These are phyloP conservation scores for Kalmusia sp. DNA, from an alignment of 2,329 filamentous ascomycete genomes.

Conservation along the genomic window DNA sequence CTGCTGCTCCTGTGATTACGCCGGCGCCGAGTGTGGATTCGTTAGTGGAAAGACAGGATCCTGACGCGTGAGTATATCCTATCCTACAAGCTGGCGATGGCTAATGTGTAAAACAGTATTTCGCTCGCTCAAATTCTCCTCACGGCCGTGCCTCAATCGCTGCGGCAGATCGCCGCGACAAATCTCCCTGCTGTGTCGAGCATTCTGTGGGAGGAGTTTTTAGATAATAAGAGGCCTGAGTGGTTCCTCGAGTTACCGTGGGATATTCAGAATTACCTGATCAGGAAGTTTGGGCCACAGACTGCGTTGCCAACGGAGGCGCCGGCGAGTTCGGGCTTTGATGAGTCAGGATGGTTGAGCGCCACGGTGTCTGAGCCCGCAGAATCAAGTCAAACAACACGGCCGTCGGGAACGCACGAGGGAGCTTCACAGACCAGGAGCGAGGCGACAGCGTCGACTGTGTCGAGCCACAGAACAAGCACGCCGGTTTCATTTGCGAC, in stretches of 20 bases:
- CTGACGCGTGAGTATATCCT: conserved; percentile 39
- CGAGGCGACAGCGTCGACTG: conserved; percentile 11
- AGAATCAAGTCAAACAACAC: conserved; percentile 2
- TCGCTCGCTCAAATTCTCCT: conserved; percentile 43
- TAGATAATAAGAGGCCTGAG: conserved; percentile 39
- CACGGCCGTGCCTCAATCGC: conserved; percentile 42
- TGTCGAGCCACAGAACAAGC: conserved; percentile 4
- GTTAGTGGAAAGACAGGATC: conserved; percentile 28
- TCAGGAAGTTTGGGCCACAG: conserved; percentile 39
- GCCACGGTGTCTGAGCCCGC: conserved; percentile 11
- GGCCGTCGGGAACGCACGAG: conserved; percentile 2
- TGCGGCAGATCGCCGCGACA: conserved; percentile 44
- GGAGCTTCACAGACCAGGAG: conserved; percentile 10
- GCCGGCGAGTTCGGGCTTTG: conserved; percentile 16
- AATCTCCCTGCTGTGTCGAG: conserved; percentile 44
- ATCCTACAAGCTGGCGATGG: not conserved
- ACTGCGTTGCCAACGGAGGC: conserved; percentile 33
- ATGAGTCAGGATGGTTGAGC: conserved; percentile 1
- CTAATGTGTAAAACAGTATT: conserved; percentile 31
- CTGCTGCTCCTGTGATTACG: conserved; percentile 32
- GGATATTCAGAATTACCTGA: conserved; percentile 44
- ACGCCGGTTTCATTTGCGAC: not conserved
- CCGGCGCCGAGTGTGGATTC: conserved; percentile 29
- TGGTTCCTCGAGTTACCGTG: conserved; percentile 43
- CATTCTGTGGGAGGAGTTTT: conserved; percentile 42